Base-by-base conservation (phyloP, 2,329 filamentous ascomycete species). In the Fusarium setosum region DNA sequence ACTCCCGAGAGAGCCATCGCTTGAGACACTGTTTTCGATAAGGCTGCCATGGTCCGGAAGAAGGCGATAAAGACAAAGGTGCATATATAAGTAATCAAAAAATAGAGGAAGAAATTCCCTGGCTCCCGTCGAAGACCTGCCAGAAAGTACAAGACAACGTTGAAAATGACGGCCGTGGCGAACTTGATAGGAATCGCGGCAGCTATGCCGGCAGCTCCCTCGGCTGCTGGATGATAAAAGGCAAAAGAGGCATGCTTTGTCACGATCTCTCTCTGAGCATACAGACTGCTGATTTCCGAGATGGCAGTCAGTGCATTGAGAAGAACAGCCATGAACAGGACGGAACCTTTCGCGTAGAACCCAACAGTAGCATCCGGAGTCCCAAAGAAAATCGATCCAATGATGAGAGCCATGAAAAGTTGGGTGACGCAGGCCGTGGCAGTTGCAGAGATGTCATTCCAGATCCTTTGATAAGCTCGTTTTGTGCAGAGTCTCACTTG, bases 21-120 rank as follows among this genome's bases (percentile, higher is more conserved):
- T 62, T 88, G 85, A 0, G 86, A 84, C 0, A 89, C 80, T 0
- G 91, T 92, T 51, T 87, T 84, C 1, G 92, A 93, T 2, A 90
- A 76, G 0, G 91, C 88, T 0, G 88, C 92, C 70, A 95, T 88
- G 0, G 88, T 91, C 23, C 92, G 84, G 81, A 95, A 95, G 37
- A 93, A 81, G 76, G 90, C 92, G 34, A 86, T 90, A 90, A 94
- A 94, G 65, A 88, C 84, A 67, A 95, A 82, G 0, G 88, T 92
- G 1, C 86, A 83, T 15, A 88, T 77, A 73, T 91, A 92, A 0
- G 86, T 89, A 67, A 94, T 84, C 17, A 96, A 79, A 63, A 91
- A 84, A 80, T 90, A 96, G 63, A 93, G 83, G 78, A 96, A 96
- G 81, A 94, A 96, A 1, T 87, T 80, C 1, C 84, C 87, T 0